Evolutionary conservation across 352 stramenopile genomes (phyloP).

Genomic region (Peronospora belbahrii): DNA sequence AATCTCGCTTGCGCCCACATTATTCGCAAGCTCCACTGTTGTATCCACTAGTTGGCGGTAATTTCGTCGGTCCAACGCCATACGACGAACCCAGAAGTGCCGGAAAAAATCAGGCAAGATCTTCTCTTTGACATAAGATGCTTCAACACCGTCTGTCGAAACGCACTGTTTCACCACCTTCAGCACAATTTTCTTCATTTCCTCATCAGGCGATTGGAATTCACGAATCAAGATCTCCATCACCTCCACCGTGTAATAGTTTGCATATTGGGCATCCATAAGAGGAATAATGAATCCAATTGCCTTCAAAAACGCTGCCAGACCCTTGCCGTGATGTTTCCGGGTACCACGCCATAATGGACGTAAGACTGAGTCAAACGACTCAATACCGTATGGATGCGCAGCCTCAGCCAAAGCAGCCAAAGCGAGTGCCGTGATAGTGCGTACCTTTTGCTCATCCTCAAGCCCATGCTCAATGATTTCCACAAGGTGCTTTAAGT

Average conservation of each 20-base stretch:
- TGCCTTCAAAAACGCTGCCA: conserved; percentile 98
- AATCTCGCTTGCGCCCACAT: conserved; percentile 98
- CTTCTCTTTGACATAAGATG: conserved; percentile 95
- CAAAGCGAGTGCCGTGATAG: conserved; percentile 97
- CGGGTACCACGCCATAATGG: conserved; percentile 97
- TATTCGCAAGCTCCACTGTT: conserved; percentile 97
- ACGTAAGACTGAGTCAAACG: conserved; percentile 97
- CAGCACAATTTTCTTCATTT: conserved; percentile 99
- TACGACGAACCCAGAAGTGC: conserved; percentile 98
- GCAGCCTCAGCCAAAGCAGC: conserved; percentile 95
- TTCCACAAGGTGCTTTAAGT: conserved; percentile 96
- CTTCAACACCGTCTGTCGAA: conserved; percentile 96
- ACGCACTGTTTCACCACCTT: conserved; percentile 98
- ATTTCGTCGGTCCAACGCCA: conserved; percentile 96
- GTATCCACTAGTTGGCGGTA: conserved; percentile 98
- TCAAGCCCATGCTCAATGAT: conserved; percentile 97
- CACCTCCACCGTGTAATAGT: conserved; percentile 98
- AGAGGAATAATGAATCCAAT: conserved; percentile 99
- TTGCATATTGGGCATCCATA: conserved; percentile 99
- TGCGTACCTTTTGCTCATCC: conserved; percentile 97
- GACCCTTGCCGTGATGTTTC: conserved; percentile 95
- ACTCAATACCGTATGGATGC: conserved; percentile 99
- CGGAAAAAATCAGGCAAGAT: conserved; percentile 98
- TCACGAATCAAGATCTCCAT: conserved; percentile 99
- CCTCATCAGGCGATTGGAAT: conserved; percentile 97